Evolutionary conservation across 495 filamentous ascomycete species (phyloP).

Genomic region (Staphylotrichum longicolle): DNA sequence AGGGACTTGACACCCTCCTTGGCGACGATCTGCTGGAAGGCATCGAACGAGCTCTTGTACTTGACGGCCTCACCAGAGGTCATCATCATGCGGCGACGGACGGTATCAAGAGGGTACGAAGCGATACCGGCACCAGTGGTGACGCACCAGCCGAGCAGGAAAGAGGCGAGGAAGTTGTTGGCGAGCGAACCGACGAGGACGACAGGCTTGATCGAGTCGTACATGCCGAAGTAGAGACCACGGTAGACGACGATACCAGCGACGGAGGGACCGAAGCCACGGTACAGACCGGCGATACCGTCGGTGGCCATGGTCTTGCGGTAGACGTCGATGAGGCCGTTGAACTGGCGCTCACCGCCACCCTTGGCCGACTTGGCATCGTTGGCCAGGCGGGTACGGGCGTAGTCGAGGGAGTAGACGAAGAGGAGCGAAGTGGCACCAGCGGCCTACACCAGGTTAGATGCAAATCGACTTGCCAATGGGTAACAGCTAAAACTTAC

Average conservation of each 20-base stretch:
- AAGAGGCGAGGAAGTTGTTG: constrained; percentile 98
- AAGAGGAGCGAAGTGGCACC: constrained; percentile 99
- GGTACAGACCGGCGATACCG: constrained; percentile 99
- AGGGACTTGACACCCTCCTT: constrained; percentile 95
- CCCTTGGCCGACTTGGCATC: constrained; percentile 96
- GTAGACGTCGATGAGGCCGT: constrained; percentile 98
- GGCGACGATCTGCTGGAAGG: constrained; percentile 91
- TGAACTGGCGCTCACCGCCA: constrained; percentile 98
- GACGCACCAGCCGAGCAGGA: constrained; percentile 97
- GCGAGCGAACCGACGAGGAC: constrained; percentile 86
- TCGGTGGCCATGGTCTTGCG: constrained; percentile 98
- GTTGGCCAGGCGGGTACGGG: constrained; percentile 99
- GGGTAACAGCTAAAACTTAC: constrained; percentile 55
- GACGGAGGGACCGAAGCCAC: constrained; percentile 99
- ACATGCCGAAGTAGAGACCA: constrained; percentile 99
- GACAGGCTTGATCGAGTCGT: constrained; percentile 99
- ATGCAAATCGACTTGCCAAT: background rate
- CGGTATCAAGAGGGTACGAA: constrained; percentile 98
- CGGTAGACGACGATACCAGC: constrained; percentile 99
- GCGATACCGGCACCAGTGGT: constrained; percentile 99
- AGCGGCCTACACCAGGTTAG: constrained; percentile 61
- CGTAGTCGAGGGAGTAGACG: constrained; percentile 99
- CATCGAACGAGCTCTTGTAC: constrained; percentile 94
- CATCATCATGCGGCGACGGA: constrained; percentile 99
- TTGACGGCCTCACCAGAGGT: constrained; percentile 96